These are phyloP conservation scores for Malassezia globosa DNA, from an alignment of 1,284 basidiomycete species.

Conservation along the genomic window DNA sequence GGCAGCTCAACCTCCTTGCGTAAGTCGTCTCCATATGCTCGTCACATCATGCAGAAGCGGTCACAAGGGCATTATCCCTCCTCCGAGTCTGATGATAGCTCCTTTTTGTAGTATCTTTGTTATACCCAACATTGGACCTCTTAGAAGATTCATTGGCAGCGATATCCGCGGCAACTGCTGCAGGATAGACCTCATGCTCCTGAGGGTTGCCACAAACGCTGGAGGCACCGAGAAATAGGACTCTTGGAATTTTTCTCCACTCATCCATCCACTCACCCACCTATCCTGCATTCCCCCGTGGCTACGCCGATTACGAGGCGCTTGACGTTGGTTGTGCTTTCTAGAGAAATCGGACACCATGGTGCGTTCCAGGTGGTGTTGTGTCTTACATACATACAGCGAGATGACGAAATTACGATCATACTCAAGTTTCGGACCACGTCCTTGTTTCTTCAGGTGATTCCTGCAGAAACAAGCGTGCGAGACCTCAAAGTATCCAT, in stretches of 20 bases:
- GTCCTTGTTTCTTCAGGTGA: slow-evolving; percentile 4
- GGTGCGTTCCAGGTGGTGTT: background rate
- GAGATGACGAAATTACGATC: slow-evolving; percentile 4
- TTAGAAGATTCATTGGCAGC: background rate
- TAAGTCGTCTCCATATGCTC: slow-evolving; percentile 7
- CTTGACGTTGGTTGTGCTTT: too few species aligned
- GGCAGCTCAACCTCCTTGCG: background rate
- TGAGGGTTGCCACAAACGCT: too few species aligned
- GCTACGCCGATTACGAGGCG: too few species aligned
- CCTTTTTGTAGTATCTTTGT: background rate
- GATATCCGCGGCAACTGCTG: too few species aligned
- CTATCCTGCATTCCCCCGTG: too few species aligned
- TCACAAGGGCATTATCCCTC: background rate
- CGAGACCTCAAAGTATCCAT: background rate
- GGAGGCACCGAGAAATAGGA: background rate
- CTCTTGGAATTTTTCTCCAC: background rate
- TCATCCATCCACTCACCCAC: background rate
- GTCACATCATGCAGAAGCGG: background rate
- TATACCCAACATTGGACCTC: background rate
- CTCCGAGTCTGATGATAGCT: background rate
- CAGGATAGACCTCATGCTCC: too few species aligned
- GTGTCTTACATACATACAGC: background rate
- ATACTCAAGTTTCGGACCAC: slow-evolving; percentile 14
- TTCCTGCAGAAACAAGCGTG: slow-evolving; percentile 3
- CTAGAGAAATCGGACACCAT: background rate